These are phyloP conservation scores for Tubosaeta brunneosetosa DNA, from an alignment of 768 basidiomycete species.

Conservation along the genomic window DNA sequence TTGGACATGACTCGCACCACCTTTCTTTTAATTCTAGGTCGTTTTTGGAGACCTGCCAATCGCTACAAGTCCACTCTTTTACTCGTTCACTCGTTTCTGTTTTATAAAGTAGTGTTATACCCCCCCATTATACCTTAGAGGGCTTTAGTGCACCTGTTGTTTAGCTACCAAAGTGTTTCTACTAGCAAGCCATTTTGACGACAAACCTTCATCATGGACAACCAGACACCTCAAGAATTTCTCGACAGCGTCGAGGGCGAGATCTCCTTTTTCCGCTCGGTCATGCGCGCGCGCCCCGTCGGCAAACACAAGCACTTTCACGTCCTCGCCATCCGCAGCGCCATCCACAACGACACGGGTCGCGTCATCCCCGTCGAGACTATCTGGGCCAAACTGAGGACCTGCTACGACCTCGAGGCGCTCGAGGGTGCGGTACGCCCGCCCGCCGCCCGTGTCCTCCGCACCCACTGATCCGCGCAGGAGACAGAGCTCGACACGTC, in stretches of 20 bases:
- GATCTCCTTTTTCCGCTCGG: slow-evolving; percentile 77
- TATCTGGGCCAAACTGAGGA: slow-evolving; percentile 71
- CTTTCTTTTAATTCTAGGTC: slow-evolving; percentile 9
- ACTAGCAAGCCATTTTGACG: slow-evolving; percentile 7
- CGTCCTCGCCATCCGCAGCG: slow-evolving; percentile 65
- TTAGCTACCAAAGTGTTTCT: slow-evolving; percentile 20
- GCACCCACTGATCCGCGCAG: slow-evolving; percentile 14
- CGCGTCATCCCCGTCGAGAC: slow-evolving; percentile 52
- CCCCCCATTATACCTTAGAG: slow-evolving; percentile 7
- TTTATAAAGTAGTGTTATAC: slow-evolving; percentile 29
- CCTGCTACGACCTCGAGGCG: slow-evolving; percentile 70
- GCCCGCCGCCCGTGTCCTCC: background rate
- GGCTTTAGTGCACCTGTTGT: slow-evolving; percentile 18
- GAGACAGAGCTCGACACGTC: slow-evolving; percentile 48
- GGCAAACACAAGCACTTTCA: slow-evolving; percentile 84
- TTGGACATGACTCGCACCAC: background rate
- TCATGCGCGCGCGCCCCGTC: slow-evolving; percentile 77
- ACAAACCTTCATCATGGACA: slow-evolving; percentile 24
- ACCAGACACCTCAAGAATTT: slow-evolving; percentile 36
- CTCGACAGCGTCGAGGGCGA: slow-evolving; percentile 77
- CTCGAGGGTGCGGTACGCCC: slow-evolving; percentile 57
- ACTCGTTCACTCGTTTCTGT: slow-evolving; percentile 24
- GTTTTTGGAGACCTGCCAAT: slow-evolving; percentile 16
- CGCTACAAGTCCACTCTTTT: slow-evolving; percentile 16
- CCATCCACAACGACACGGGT: slow-evolving; percentile 69